These are phyloP conservation scores for Fragosphaeria purpurea DNA, from an alignment of 2,329 filamentous ascomycete genomes.

Conservation along the genomic window DNA sequence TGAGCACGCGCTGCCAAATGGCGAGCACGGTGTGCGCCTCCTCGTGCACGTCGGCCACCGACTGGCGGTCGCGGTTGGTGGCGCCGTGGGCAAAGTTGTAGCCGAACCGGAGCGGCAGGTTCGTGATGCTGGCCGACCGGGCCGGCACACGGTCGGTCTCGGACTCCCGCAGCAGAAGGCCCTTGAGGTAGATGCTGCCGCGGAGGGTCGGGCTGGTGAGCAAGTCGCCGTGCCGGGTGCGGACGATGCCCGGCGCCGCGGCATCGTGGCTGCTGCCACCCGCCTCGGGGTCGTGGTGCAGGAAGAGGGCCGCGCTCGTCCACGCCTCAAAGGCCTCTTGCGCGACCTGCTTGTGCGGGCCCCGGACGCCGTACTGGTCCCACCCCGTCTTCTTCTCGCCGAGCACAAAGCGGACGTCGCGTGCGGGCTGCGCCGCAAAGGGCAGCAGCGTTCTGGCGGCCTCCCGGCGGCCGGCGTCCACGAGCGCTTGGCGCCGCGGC, in stretches of 20 bases:
- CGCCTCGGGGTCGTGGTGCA: not conserved
- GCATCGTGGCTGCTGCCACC: constrained; percentile 5
- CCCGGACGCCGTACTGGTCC: constrained; percentile 6
- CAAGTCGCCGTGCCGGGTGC: constrained; percentile 13
- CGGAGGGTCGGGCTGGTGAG: constrained; percentile 10
- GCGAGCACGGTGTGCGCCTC: constrained; percentile 13
- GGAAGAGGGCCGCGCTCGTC: not conserved
- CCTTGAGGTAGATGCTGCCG: constrained; percentile 18
- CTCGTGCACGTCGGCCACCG: constrained; percentile 9
- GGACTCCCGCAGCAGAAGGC: constrained; percentile 13
- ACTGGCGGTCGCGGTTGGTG: constrained; percentile 17
- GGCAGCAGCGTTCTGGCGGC: not conserved
- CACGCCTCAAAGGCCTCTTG: not conserved
- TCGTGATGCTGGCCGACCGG: constrained; percentile 16
- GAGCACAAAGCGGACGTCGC: constrained; percentile 16
- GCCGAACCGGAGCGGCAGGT: constrained; percentile 13
- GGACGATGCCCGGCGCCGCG: constrained; percentile 1
- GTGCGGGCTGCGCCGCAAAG: not conserved
- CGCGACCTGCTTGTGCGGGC: not conserved
- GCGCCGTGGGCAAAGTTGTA: constrained; percentile 17
- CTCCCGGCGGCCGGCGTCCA: not conserved
- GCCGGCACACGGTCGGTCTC: not conserved
- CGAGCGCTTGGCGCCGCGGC: not conserved
- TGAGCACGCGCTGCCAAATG: constrained; percentile 15
- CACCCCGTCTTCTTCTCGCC: constrained; percentile 10